phyloP scores from a whole-genome alignment of 257 asterid species.

The Echium plantagineum region DNA sequence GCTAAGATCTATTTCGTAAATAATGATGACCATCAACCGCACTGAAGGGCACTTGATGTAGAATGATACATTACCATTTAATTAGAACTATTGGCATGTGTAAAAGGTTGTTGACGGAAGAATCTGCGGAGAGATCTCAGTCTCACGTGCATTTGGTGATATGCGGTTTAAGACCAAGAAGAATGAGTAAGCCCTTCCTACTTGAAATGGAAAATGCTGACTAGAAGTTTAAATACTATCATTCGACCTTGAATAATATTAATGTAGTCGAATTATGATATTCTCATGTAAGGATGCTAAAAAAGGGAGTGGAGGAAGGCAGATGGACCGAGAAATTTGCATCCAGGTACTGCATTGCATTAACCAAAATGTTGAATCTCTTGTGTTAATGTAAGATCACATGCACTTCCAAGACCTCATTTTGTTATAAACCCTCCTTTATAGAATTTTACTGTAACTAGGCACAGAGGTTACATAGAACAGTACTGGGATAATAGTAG shows the following conservation, averaged over 20 bases:
- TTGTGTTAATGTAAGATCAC: neutral
- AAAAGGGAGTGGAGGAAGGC: conserved; percentile 76
- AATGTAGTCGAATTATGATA: conserved; percentile 1
- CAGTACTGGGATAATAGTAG: too few species aligned
- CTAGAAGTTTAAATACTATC: neutral
- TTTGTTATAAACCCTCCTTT: too few species aligned
- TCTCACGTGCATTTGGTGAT: conserved; percentile 98
- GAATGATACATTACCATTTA: neutral
- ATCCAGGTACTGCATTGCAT: conserved; percentile 43
- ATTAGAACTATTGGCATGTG: neutral
- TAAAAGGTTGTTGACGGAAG: conserved; percentile 70
- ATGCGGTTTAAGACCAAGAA: conserved; percentile 74
- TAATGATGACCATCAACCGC: neutral
- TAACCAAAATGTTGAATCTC: neutral
- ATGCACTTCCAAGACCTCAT: neutral
- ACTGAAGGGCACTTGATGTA: too few species aligned
- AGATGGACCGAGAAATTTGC: conserved; percentile 79
- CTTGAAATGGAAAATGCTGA: conserved; percentile 4
- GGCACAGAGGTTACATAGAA: too few species aligned
- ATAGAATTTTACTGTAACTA: too few species aligned
- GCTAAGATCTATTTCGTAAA: too few species aligned
- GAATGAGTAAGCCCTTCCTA: conserved; percentile 39
- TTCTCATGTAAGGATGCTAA: conserved; percentile 54
- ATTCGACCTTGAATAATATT: neutral
- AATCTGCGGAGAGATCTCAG: conserved; percentile 88